phyloP scores from a whole-genome alignment of 1,284 basidiomycete species.

The Microbotryomycetes sp. region DNA sequence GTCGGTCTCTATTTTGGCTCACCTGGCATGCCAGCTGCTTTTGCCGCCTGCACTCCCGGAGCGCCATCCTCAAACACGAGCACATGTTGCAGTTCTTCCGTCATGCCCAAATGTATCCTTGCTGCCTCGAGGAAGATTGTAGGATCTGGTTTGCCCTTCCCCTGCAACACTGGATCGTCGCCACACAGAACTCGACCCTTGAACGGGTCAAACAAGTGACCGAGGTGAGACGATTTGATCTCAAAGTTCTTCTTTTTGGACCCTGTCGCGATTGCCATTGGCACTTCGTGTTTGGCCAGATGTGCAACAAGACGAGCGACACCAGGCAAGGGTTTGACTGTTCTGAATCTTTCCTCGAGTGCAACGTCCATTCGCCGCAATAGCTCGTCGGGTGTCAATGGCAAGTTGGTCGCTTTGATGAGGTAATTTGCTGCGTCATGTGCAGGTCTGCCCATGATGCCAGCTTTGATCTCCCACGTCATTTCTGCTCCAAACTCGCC shows the following conservation, averaged over 20 bases:
- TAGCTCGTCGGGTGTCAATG: constrained; percentile 12
- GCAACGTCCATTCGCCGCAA: constrained; percentile 8
- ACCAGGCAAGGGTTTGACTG: constrained; percentile 33
- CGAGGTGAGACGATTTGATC: constrained; percentile 31
- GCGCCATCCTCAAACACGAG: constrained; percentile 38
- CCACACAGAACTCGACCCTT: not conserved
- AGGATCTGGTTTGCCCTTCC: constrained; percentile 31
- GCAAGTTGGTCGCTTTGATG: constrained; percentile 20
- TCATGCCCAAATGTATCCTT: constrained; percentile 29
- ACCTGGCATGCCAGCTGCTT: constrained; percentile 37
- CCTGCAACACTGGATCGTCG: constrained; percentile 30
- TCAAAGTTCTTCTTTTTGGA: constrained; percentile 32
- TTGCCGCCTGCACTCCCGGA: constrained; percentile 34
- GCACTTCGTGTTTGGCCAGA: constrained; percentile 32
- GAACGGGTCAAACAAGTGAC: constrained; percentile 32
- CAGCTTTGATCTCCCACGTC: constrained; percentile 27
- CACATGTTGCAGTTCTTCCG: constrained; percentile 17
- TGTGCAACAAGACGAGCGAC: constrained; percentile 35
- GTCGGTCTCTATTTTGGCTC: too few relatives aligned
- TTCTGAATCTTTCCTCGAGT: constrained; percentile 8
- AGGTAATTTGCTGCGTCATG: not conserved
- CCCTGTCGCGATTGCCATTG: constrained; percentile 37
- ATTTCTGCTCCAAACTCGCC: constrained; percentile 18
- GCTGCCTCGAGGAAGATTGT: constrained; percentile 37
- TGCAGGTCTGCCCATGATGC: constrained; percentile 27